Evolutionary conservation across 352 stramenopile genomes (phyloP), one percentile per base, ranked within the genome.

Genomic region (Phytophthora chlamydospora): DNA sequence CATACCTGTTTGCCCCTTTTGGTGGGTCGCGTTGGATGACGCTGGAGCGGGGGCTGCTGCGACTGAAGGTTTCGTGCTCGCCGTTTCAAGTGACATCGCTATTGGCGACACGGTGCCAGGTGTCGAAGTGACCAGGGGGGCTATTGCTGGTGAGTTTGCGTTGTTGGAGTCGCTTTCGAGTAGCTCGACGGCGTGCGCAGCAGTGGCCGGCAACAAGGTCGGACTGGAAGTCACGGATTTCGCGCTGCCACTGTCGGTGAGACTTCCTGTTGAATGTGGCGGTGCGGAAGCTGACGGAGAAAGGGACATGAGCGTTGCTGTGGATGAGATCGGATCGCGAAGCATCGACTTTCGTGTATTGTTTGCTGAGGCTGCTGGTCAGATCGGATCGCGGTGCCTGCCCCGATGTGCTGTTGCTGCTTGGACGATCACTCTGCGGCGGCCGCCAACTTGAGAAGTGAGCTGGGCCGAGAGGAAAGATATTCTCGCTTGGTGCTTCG

Each of bases 1-100:
- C 82, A 91, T 93, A n/a, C 78, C 79, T 40, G 68, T 68, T 24
- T 86, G 78, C 11, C 73, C 73, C 39, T 85, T 89, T 60, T 61
- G 54, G 29, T 76, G 61, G 40, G 73, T 83, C 34, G 68, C 60
- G 45, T 86, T 86, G 33, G 55, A 53, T 47, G 75, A 49, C 17
- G 32, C 52, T 32, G 66, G 39, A 11, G 36, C 33, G 4, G 61
- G 14, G 11, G 16, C 46, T 42, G 44, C n/a, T 58, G 59, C 19
- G 31, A 17, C 38, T 32, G 40, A 40, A 33, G 59, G 24, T 33
- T 65, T 62, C 38, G 50, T 42, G 14, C 60, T 66, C 13, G 55
- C 41, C 35, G 56, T 55, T 50, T 70, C 65, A 38, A 66, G 61
- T 14, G 51, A 46, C 55, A 72, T 47, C 36, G 45, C 39, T 21